Percentiles rank a stretch among this genome's conserved stretches.
phyloP scores from a whole-genome alignment of 1,284 basidiomycete genomes.

The Sphaerobolus stellatus region DNA sequence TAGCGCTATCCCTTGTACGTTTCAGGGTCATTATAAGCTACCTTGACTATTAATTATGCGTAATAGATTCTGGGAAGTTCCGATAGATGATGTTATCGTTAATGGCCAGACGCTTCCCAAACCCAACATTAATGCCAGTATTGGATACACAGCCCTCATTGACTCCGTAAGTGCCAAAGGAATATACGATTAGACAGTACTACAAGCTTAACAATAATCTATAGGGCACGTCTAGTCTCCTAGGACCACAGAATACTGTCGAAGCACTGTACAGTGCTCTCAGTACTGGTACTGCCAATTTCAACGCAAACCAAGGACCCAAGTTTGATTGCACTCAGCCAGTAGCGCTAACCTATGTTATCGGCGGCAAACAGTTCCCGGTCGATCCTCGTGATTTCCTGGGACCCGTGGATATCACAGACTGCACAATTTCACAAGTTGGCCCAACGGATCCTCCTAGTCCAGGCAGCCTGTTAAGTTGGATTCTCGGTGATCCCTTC shows the following conservation, averaged over 20 bases:
- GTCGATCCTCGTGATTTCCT: constrained; percentile 67
- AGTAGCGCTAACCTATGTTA: constrained; percentile 59
- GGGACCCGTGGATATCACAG: constrained; percentile 27
- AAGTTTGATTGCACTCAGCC: constrained; percentile 38
- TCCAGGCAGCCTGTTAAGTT: constrained; percentile 33
- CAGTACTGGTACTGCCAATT: not conserved
- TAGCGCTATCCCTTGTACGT: not conserved
- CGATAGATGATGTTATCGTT: constrained; percentile 54
- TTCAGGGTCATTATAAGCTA: not conserved
- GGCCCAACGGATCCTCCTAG: constrained; percentile 51
- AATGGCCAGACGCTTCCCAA: constrained; percentile 49
- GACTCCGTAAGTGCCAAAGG: not conserved
- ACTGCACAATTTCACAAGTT: constrained; percentile 48
- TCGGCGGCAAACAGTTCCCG: constrained; percentile 61
- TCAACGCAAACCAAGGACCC: not conserved
- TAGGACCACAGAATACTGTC: constrained; percentile 12
- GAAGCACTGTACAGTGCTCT: not conserved
- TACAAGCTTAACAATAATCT: constrained; percentile 37
- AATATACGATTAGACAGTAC: constrained; percentile 43
- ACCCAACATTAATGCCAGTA: not conserved
- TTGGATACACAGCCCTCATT: constrained; percentile 2
- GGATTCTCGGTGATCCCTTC: constrained; percentile 43
- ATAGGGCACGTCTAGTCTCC: constrained; percentile 22
- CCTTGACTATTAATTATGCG: too few species aligned
- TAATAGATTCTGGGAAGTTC: constrained; percentile 55